Conservation (phyloP, 768 basidiomycete species). For the Hysterangium stoloniferum region DNA sequence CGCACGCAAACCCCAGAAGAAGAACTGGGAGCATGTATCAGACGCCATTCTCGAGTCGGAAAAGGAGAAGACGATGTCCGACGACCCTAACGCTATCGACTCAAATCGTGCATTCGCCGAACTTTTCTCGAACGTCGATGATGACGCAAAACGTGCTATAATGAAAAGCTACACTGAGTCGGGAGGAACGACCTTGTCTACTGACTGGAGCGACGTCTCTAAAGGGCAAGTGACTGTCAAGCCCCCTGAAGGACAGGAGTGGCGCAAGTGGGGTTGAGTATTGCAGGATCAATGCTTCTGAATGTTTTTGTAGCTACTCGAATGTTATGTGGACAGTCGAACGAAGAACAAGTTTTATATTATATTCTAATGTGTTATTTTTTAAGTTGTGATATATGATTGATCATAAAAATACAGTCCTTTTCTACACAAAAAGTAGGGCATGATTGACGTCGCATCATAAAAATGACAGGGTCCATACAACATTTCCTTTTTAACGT, state of each 20-base stretch:
- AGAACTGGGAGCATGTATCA: constrained; percentile 90
- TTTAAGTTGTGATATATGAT: too few species aligned
- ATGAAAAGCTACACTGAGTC: constrained; percentile 96
- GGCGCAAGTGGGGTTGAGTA: constrained; percentile 57
- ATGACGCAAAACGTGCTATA: constrained; percentile 90
- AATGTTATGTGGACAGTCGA: too few species aligned
- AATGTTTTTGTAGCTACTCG: too few species aligned
- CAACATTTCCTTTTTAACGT: too few species aligned
- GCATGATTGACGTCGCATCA: too few species aligned
- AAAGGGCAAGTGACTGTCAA: constrained; percentile 66
- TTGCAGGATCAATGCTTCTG: too few species aligned
- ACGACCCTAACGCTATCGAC: constrained; percentile 87
- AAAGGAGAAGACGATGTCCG: constrained; percentile 57
- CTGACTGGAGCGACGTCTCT: constrained; percentile 88
- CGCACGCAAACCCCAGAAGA: constrained; percentile 34
- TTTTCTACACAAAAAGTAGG: too few species aligned
- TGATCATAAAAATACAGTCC: too few species aligned
- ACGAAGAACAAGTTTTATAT: too few species aligned
- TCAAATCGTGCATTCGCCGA: constrained; percentile 92
- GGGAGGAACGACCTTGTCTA: constrained; percentile 91
- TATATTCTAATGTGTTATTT: too few species aligned
- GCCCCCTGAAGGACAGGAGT: constrained; percentile 79
- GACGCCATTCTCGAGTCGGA: constrained; percentile 56
- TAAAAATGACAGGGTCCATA: too few species aligned
- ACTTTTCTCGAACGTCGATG: constrained; percentile 84